Evolutionary conservation across 441 rosid genomes (phyloP), one percentile per base, ranked within the genome.

Genomic region (Manihot esculenta): DNA sequence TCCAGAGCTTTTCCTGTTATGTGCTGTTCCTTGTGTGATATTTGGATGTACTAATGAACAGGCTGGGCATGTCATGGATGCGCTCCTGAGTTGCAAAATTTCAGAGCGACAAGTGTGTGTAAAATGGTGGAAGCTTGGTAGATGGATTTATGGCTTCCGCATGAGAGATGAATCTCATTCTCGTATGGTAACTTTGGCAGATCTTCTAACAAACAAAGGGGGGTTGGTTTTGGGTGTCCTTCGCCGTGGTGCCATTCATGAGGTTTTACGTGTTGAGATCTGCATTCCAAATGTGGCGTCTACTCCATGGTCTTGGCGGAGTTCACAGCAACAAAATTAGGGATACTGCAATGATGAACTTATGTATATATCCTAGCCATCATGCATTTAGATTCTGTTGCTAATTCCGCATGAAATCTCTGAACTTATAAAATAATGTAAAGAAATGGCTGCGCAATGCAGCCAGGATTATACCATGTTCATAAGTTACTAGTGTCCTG

Each of bases 101-200:
- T 63, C 85, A 15, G 84, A 87, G 61, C 84, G 85, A 47, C 77
- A 82, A 63, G 82, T 89, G 53, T 78, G 86, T 69, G 82, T 89
- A 66, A 85, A 72, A 77, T 92, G 94, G 96, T 88, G 89, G 88
- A 89, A 88, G 76, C 82, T 86, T 1, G 90, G 92, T 6, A 76
- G 94, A 80, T 83, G 87, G 92, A 83, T 81, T 50, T 66, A 70
- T 59, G 96, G 92, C 63, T 85, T 83, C 77, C 79, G 89, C 20
- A 83, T 85, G 94, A 80, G 83, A 68, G 94, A 92, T 2, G 90
- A 88, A 66, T 77, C 74, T 10, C 84, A 77, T 21, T 83, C 84
- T 3, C 84, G 88, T 21, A 69, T 49, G 54, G 83, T 86, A 15
- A 79, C 84, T 24, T 72, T 92, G 42, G 79, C 68, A 2, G 87